These are phyloP conservation scores for Fusarium udum DNA, from an alignment of 2,329 filamentous ascomycete species.

Conservation along the genomic window DNA sequence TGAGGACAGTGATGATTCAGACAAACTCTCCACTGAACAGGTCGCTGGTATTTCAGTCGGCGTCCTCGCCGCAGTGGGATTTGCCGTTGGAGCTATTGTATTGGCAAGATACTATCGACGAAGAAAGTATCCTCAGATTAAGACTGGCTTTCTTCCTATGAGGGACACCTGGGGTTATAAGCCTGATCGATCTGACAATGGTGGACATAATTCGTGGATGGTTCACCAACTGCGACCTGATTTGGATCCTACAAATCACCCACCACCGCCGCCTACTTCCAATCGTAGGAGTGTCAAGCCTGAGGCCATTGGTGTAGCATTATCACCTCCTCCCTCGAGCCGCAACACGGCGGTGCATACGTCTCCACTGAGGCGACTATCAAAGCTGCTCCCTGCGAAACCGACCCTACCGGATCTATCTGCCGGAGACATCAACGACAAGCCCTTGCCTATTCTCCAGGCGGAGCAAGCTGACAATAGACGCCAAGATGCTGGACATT, in stretches of 20 bases:
- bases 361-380: constrained; percentile 48
- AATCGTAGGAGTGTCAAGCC: constrained; percentile 47
- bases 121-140: constrained; percentile 50
- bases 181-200: constrained; percentile 41
- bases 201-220: constrained; percentile 42
- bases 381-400: constrained; percentile 57
- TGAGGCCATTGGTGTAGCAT: constrained; percentile 56
- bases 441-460: constrained; percentile 22
- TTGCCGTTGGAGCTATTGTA: constrained; percentile 60
- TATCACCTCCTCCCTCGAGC: constrained; percentile 47
- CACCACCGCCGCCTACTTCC: constrained; percentile 39
- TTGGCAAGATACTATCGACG: constrained; percentile 54
- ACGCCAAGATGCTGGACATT: constrained; percentile 12
- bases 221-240: constrained; percentile 36
- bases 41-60: constrained; percentile 69
- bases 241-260: constrained; percentile 28
- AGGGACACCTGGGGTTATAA: constrained; percentile 52
- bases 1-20: constrained; percentile 17
- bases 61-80: constrained; percentile 57
- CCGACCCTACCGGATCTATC: constrained; percentile 52
- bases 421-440: constrained; percentile 27
- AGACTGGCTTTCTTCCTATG: constrained; percentile 51
- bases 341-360: constrained; percentile 35
- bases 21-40: constrained; percentile 52
- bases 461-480: constrained; percentile 17